Evolutionary conservation across 345 rosid genomes (phyloP), one percentile per base, ranked within the genome.

Genomic region (Durio zibethinus): DNA sequence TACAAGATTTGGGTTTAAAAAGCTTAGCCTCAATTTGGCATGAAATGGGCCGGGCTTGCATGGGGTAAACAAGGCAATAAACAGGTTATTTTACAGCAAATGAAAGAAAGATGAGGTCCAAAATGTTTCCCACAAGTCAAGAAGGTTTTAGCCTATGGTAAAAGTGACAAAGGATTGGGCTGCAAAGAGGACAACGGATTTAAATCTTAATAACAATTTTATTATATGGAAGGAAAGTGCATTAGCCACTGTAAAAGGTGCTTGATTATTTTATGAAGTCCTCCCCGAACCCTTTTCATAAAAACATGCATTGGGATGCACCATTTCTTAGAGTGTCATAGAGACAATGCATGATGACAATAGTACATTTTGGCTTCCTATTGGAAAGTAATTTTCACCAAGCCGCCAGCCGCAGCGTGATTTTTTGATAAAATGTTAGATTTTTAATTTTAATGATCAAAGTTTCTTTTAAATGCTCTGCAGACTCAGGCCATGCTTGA

Each of bases 401-500:
- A 11, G 15, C 18, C 31, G 11, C 15, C n/a, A n/a, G n/a, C n/a
- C n/a, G n/a, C n/a, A n/a, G n/a, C n/a, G n/a, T n/a, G n/a, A n/a
- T n/a, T n/a, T n/a, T n/a, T n/a, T n/a, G n/a, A n/a, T n/a, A n/a
- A n/a, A n/a, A n/a, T n/a, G n/a, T n/a, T n/a, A n/a, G n/a, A n/a
- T n/a, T n/a, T n/a, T n/a, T n/a, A n/a, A n/a, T n/a, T n/a, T n/a
- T n/a, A n/a, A n/a, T n/a, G n/a, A n/a, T n/a, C n/a, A n/a, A n/a
- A n/a, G n/a, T n/a, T 48, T 23, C 42, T 40, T 70, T 59, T 43
- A 33, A 42, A 38, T 75, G 5, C 15, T 73, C 67, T 74, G 72
- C 89, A 90, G 94, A 87, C 88, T n/a, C 90, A 87, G 8, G 76
- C 48, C 73, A 81, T 88, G 89, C 79, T 86, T 60, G 90, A 81